Conservation (phyloP, 805 yeast genomes). For the Cyberlindnera misumaiensis region DNA sequence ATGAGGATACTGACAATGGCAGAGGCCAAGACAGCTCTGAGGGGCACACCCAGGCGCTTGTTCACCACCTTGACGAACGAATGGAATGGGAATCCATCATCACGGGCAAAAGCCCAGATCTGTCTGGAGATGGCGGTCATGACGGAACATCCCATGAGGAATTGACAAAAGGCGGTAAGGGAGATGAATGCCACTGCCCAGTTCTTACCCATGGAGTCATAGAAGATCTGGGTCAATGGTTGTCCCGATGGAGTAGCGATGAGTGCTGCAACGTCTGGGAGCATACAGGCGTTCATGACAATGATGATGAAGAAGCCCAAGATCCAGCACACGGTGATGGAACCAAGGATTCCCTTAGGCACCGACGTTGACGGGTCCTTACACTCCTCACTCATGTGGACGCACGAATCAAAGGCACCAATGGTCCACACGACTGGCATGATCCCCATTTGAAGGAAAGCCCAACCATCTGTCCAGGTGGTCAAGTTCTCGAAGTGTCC, state of each 20-base stretch:
- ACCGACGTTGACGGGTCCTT: constrained; percentile 53
- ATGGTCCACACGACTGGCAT: constrained; percentile 71
- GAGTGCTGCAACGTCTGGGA: constrained; percentile 34
- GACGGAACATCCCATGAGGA: constrained; percentile 59
- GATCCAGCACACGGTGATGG: constrained; percentile 47
- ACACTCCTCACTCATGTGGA: constrained; percentile 69
- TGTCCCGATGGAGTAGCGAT: constrained; percentile 44
- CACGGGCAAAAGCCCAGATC: constrained; percentile 72
- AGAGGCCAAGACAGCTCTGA: constrained; percentile 50
- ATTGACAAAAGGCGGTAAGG: constrained; percentile 52
- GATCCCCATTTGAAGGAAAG: constrained; percentile 41
- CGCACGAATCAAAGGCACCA: constrained; percentile 64
- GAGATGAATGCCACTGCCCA: constrained; percentile 67
- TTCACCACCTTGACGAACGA: constrained; percentile 51
- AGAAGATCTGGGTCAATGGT: constrained; percentile 60
- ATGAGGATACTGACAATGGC: constrained; percentile 30
- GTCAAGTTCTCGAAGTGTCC: constrained; percentile 41
- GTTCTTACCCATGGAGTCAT: constrained; percentile 53
- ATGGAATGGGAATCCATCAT: constrained; percentile 64
- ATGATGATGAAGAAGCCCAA: constrained; percentile 52
- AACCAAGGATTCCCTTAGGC: constrained; percentile 57
- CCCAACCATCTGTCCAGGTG: constrained; percentile 55
- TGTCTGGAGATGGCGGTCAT: constrained; percentile 60
- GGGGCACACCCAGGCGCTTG: constrained; percentile 51
- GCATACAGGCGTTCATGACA: constrained; percentile 48